Evolutionary conservation across 2,329 filamentous ascomycete genomes (phyloP), one percentile per base, ranked within the genome.

Genomic region (Zelopaecilomyces penicillatus): DNA sequence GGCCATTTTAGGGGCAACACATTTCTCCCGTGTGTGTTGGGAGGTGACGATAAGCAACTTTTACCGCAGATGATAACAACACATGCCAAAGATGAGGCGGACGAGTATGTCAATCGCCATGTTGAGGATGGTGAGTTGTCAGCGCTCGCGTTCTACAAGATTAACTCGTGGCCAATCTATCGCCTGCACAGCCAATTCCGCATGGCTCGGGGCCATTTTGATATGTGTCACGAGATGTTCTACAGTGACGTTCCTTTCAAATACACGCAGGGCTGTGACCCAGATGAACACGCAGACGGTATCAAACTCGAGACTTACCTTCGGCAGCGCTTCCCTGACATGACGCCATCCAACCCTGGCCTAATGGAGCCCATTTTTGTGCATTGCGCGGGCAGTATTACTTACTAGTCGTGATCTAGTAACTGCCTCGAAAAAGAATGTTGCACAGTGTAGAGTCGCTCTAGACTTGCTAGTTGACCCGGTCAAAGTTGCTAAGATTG

Each of bases 21-120:
- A 1, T 29, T 52, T 1, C 28, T 52, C 7, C 57, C 54, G 5
- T 56, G 53, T 42, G 19, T 56, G 7, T 30, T 56, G 1, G 47
- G 39, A 5, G 55, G 54, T 12, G 55, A 59, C 35, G 37, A 48
- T 1, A 48, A 48, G 37, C 52, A 56, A 45, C 45, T 55, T 2
- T 32, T 41, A 1, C 52, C 50, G 0, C 30, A 38, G 0, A 45
- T 52, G 7, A 32, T 49, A 40, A 45, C 41, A 0, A 4, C 10
- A 1, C 5, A 33, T 1, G 43, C 44, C 1, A 40, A 32, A 7
- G 50, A 52, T 7, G 26, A 2, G 0, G 33, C 44, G 2, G 47
- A 34, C 5, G 43, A 50, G 28, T 27, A 32, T 6, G 3, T 45
- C 12, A 51, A 56, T 32, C 44, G 50, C 1, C 39, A 50, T 5